Conservation (phyloP, 345 rosid genomes). For the Geranium rotundifolium region DNA sequence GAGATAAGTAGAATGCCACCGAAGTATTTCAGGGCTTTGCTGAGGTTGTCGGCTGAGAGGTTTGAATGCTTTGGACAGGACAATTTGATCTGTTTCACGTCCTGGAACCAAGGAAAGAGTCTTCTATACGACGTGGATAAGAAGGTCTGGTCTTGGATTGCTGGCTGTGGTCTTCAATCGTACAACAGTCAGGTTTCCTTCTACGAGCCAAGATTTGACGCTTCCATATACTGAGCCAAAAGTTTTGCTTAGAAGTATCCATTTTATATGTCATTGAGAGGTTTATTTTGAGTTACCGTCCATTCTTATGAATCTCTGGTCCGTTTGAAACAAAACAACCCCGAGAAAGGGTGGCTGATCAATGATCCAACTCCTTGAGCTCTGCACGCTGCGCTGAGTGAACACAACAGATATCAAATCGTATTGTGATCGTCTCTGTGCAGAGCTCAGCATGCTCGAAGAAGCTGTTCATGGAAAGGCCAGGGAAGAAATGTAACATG, state of each 20-base stretch:
- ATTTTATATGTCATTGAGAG: neutral
- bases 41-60: slow-evolving; percentile 90
- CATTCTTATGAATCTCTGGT: neutral
- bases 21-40: slow-evolving; percentile 70
- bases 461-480: slow-evolving; percentile 13
- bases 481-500: neutral
- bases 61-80: slow-evolving; percentile 98
- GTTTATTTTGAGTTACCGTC: slow-evolving; percentile 6
- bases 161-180: slow-evolving; percentile 94
- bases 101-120: slow-evolving; percentile 97
- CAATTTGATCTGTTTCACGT: slow-evolving; percentile 85
- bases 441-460: neutral
- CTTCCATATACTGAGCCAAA: slow-evolving; percentile 31
- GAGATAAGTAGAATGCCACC: slow-evolving; percentile 96
- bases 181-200: slow-evolving; percentile 88
- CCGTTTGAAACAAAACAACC: neutral
- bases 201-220: slow-evolving; percentile 96
- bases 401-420: too few relatives aligned
- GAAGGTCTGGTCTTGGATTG: slow-evolving; percentile 93
- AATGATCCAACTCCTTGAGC: slow-evolving; percentile 3
- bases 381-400: neutral
- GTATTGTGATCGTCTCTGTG: slow-evolving; percentile 3
- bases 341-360: slow-evolving; percentile 6
- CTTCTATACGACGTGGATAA: slow-evolving; percentile 85
- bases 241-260: neutral